Base-by-base conservation (phyloP, 192 early-diverging fungal genomes). In the Backusella tarrabulga region DNA sequence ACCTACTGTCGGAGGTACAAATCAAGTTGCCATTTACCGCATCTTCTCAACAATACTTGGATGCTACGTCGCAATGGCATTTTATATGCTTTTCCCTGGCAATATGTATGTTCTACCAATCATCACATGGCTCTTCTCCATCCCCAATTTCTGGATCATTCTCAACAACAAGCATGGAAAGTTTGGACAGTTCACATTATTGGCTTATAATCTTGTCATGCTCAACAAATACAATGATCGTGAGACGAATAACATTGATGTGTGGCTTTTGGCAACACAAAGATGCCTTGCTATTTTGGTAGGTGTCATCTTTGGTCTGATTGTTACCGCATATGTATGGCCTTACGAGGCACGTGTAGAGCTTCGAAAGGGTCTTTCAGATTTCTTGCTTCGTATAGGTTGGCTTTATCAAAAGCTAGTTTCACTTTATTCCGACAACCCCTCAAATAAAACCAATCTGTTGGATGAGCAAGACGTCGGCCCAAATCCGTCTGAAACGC, bases 271-370 rank as follows among this genome's bases (percentile, higher is more conserved):
- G 74, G 93, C 95, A 0, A 72, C 83, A 2, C 85, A 89, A 72
- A 89, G 94, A 7, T 90, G 87, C 7, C 73, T 86, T 9, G 87
- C 93, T 0, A 92, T 96, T 36, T 81, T 88, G n/a, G 79, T 93
- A 34, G 95, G 95, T 42, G 90, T 93, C 7, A 38, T 90, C 0
- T 86, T 90, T 29, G 95, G 95, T 3, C 83, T 96, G 72, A 71
- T 87, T 17, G 87, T 88, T 0, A 93, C 93, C 0, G 83, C 87
- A 73, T 95, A 92, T 80, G 79, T 94, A 23, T 96, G 95, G 95
- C 95, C 95, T 0, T 95, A 91, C 60, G 93, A 94, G 76, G 95
- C 95, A 0, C 90, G 95, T n/a, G 91, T 91, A 19, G 91, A 93
- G 26, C 83, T 96, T 35, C 90, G 95, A 17, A 89, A 93, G 80